Percentiles rank a stretch among this genome's conserved stretches.
phyloP scores from a whole-genome alignment of 139 green algal species.

The Chlorella sorokiniana region DNA sequence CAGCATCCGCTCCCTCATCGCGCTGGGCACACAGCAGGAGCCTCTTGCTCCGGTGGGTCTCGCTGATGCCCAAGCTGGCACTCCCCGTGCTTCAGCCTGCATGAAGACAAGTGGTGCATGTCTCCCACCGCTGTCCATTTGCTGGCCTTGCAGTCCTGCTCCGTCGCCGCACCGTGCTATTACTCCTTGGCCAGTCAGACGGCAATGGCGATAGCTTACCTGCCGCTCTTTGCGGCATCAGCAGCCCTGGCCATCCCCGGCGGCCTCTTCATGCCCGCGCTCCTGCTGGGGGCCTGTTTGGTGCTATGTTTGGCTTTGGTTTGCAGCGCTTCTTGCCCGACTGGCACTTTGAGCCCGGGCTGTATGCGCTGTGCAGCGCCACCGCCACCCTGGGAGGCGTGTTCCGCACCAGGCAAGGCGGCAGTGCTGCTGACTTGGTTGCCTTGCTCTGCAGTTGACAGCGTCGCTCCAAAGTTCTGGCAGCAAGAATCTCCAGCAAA shows the following conservation, averaged over 20 bases:
- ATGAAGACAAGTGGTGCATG: background rate
- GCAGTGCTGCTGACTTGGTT: background rate
- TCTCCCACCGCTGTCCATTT: background rate
- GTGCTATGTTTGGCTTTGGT: slow-evolving; percentile 65
- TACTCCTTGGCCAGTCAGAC: slow-evolving; percentile 65
- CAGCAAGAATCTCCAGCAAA: background rate
- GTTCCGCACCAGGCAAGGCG: slow-evolving; percentile 61
- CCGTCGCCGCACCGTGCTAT: slow-evolving; percentile 32
- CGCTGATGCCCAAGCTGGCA: background rate
- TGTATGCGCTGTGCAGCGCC: slow-evolving; percentile 85
- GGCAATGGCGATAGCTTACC: slow-evolving; percentile 66
- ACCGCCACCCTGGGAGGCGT: slow-evolving; percentile 85
- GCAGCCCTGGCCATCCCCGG: slow-evolving; percentile 79
- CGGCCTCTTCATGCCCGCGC: slow-evolving; percentile 77
- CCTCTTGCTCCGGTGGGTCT: slow-evolving; percentile 12
- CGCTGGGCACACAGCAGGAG: slow-evolving; percentile 36
- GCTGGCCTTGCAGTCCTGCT: slow-evolving; percentile 27
- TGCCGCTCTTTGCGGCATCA: slow-evolving; percentile 77
- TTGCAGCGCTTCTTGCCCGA: slow-evolving; percentile 62
- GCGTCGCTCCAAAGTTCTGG: background rate
- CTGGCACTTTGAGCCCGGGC: slow-evolving; percentile 62
- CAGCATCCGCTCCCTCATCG: slow-evolving; percentile 78
- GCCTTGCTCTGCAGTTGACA: background rate
- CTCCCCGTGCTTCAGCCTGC: background rate
- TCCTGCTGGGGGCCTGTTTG: slow-evolving; percentile 67